Conservation (phyloP, 1,284 basidiomycete genomes). For the Trametes pubescens region DNA sequence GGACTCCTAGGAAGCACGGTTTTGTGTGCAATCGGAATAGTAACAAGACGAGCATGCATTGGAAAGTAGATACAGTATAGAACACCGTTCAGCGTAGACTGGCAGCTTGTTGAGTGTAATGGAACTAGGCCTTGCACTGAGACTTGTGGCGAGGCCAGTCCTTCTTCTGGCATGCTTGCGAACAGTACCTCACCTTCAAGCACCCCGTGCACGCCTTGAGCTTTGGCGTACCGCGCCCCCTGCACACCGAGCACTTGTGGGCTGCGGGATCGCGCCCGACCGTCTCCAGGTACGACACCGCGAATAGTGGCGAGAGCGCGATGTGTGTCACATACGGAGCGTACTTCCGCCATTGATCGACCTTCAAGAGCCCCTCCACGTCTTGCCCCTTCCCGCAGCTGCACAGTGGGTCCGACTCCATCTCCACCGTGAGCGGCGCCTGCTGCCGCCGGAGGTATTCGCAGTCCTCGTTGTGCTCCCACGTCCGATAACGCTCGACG, state of each 20-base stretch:
- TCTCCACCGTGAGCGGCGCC: constrained; percentile 43
- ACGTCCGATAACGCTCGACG: constrained; percentile 60
- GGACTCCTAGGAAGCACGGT: constrained; percentile 22
- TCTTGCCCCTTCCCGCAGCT: constrained; percentile 56
- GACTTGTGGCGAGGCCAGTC: constrained; percentile 55
- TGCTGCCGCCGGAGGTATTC: constrained; percentile 45
- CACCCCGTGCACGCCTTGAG: constrained; percentile 47
- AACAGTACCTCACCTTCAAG: constrained; percentile 51
- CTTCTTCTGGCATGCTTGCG: constrained; percentile 50
- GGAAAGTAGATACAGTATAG: not conserved
- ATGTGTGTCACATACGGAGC: constrained; percentile 52
- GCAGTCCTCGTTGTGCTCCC: constrained; percentile 56
- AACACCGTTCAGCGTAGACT: not conserved
- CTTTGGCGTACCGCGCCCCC: constrained; percentile 43
- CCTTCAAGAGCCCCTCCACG: constrained; percentile 41
- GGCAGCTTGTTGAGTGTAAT: not conserved
- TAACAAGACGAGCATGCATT: not conserved
- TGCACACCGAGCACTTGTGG: constrained; percentile 37
- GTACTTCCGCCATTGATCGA: constrained; percentile 45
- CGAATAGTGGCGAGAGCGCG: constrained; percentile 58
- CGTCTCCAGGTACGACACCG: constrained; percentile 46
- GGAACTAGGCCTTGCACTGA: constrained; percentile 14
- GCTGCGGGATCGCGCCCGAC: constrained; percentile 14
- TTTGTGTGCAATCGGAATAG: too few relatives aligned
- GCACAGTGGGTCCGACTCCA: constrained; percentile 51